Base-by-base conservation (phyloP, 352 stramenopile species). In the Phytopythium sindhum region DNA sequence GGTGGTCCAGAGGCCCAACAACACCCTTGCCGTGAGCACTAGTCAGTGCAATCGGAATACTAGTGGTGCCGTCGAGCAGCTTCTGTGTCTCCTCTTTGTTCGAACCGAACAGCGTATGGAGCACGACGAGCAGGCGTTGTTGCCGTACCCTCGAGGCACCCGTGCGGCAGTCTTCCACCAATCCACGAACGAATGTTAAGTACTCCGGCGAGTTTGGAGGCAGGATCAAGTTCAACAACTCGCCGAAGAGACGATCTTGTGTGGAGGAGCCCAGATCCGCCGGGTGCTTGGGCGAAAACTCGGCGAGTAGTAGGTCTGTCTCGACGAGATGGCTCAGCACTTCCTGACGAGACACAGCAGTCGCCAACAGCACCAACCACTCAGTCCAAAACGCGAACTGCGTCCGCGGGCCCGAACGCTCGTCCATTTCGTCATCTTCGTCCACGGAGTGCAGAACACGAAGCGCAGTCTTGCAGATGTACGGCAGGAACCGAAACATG, bases 401-500 rank as follows among this genome's bases (percentile, higher is more conserved):
- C 41, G 51, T 63, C 17, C 48, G 31, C 6, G 17, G 4, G 26
- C 12, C 31, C 15, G 51, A 60, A 14, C 51, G 39, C 19, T 67
- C 63, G 7, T 41, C 2, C 31, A 39, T 54, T 39, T 77, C 60
- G 35, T 72, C 51, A 24, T 45, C 31, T 59, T 57, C 57, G 2
- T 37, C 35, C 23, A 66, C 60, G 1, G 63, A 48, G 23, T 66
- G 52, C 31, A 88, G 68, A 9, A 77, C 44, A n/a, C 69, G 76
- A n/a, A 92, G 69, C 5, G 70, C 66, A 0, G 51, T 74, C 50
- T 86, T 78, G 9, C 71, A 76, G 28, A 90, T 86, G 63, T 73
- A 92, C 8, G 79, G 76, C 9, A 90, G 65, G n/a, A 74, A 87
- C 9, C 69, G 78, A 35, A 83, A 74, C 0, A 90, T 63, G 11